Evolutionary conservation across 2,329 filamentous ascomycete genomes (phyloP), one percentile per base, ranked within the genome.

Genomic region (Cytospora paraplurivora): DNA sequence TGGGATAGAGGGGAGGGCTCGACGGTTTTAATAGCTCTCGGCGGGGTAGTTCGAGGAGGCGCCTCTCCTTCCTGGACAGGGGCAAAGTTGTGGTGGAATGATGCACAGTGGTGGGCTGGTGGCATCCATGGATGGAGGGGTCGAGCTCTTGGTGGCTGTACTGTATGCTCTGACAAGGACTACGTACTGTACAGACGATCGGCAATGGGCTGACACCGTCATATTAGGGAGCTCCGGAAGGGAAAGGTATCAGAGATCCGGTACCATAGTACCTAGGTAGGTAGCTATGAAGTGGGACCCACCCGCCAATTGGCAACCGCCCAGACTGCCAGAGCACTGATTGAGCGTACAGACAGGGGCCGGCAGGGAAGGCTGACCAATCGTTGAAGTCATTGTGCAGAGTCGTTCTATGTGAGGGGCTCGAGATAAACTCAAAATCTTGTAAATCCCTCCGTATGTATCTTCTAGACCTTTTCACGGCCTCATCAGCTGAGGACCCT

Each of bases 21-120:
- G 54, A 62, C 64, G 53, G 60, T 66, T 64, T 66, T 61, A 58
- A 66, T 64, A 59, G 56, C 62, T 57, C 56, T 59, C 59, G 59
- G 59, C 55, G 53, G 41, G 56, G 63, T 54, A 53, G 38, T 35
- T 63, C 60, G 56, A 55, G 63, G 44, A 47, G 44, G 2, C 44
- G n/a, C 44, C 44, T 47, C 10, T 47, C 44, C 27, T 27, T 17
- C 17, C 41, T 44, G 51, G 59, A 33, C 59, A 34, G 52, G 32
- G 52, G 44, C 17, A 49, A 38, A 53, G 34, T 49, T 52, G 54
- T 35, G 61, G 54, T 65, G 63, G 63, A 60, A 59, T 66, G 64
- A 49, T 55, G 52, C 53, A 38, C 13, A 11, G 19, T n/a, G 12
- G 44, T 47, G 44, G 44, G 38, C 21, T n/a, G 12, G 44, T 47